Base-by-base conservation (phyloP, 2,329 filamentous ascomycete species). In the Chaetomiaceae sp. region DNA sequence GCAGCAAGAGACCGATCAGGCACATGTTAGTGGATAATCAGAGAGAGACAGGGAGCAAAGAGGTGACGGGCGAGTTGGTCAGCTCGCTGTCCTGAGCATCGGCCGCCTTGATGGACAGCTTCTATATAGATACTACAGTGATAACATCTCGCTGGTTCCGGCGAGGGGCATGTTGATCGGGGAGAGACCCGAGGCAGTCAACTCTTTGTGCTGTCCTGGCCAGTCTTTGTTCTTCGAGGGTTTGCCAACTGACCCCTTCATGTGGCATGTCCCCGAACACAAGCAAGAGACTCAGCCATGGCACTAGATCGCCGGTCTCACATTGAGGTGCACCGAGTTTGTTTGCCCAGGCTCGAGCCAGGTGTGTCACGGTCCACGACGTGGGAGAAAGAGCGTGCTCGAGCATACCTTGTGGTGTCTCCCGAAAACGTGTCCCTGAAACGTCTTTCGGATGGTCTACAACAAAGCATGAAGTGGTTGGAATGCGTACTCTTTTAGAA, bases 1-100 rank as follows among this genome's bases (percentile, higher is more conserved):
- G 49, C 4, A 59, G 27, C n/a, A 59, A 18, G 14, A 57, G 45
- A 14, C 57, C 56, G 42, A 58, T 47, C 2, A 58, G 36, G 27
- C 56, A 58, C 56, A 58, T 58, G n/a, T 21, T 50, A 13, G 14
- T 11, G 32, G 21, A 41, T 45, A 9, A 18, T 20, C 2, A 20
- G n/a, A 30, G 18, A 11, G 5, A n/a, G 29, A 23, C 10, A 18
- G 21, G 43, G 9, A 38, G 21, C 32, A 10, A 30, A 10, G 7
- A 11, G 6, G 29, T 32, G n/a, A 23, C 23, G 20, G n/a, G 9
- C 11, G 13, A 18, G 2, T 30, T 13, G n/a, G 16, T 4, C 23
- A 11, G 18, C 21, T 14, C 2, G 10, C 10, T 16, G 10, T 2
- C 16, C 16, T 13, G 2, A 6, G 5, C 16, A 27, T 11, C 38